phyloP scores from a whole-genome alignment of 2,329 filamentous ascomycete genomes.

The Dactylellina sp. region DNA sequence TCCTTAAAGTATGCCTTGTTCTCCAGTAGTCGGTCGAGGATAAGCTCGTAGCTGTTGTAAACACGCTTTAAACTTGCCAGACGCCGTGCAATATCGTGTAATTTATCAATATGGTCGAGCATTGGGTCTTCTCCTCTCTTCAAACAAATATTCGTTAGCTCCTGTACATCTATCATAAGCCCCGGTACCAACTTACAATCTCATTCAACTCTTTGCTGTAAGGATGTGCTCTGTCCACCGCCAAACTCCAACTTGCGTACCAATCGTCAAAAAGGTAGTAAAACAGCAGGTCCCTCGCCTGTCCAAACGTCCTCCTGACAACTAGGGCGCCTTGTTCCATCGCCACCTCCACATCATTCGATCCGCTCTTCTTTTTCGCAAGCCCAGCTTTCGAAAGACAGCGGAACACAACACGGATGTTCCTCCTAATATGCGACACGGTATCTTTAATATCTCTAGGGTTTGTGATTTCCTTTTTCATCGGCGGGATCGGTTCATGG shows the following conservation, averaged over 20 bases:
- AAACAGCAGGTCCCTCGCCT: conserved; percentile 73
- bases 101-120: conserved; percentile 66
- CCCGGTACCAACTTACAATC: conserved; percentile 64
- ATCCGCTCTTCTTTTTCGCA: conserved; percentile 67
- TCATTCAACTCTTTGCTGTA: conserved; percentile 67
- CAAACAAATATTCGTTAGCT: conserved; percentile 46
- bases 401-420: conserved; percentile 59
- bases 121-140: conserved; percentile 70
- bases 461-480: conserved; percentile 60
- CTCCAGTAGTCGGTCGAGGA: conserved; percentile 67
- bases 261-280: conserved; percentile 77
- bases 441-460: conserved; percentile 45
- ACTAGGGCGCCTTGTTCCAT: conserved; percentile 62
- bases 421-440: conserved; percentile 60
- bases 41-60: conserved; percentile 72
- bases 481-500: conserved; percentile 62
- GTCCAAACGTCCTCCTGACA: conserved; percentile 63
- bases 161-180: not conserved
- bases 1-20: conserved; percentile 68
- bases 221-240: conserved; percentile 70
- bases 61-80: conserved; percentile 72
- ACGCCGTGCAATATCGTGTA: conserved; percentile 73
- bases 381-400: conserved; percentile 61
- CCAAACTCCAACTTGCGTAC: conserved; percentile 72
- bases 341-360: conserved; percentile 64